Evolutionary conservation across 2,329 filamentous ascomycete species (phyloP), one percentile per base, ranked within the genome.

Genomic region (Cladophialophora psammophila): DNA sequence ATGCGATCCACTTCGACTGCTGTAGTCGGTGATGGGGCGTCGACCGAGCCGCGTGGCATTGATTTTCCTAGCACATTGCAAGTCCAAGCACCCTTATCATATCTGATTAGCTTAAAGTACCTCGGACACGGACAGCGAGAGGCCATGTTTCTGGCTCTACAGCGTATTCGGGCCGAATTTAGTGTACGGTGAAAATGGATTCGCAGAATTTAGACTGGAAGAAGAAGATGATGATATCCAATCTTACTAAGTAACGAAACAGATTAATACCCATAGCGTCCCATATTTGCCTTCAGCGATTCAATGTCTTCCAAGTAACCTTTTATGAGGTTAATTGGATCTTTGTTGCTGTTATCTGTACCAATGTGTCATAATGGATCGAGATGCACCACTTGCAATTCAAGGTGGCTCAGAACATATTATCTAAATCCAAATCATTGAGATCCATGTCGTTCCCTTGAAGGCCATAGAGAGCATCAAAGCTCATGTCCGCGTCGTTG

Each of bases 361-460:
- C 20, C 18, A 32, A 20, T 26, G 42, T 15, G 40, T 50, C 26
- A 35, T 26, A 50, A 60, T 26, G 26, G 32, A 42, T 15, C 42
- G n/a, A 36, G 32, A 12, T 50, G 9, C 18, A 18, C 12, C 9
- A 7, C 36, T 13, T 35, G 9, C 8, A 8, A 8, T 10, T 13
- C 18, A 50, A 26, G 34, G 12, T 31, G 15, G 32, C 26, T 60
- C 58, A 71, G 58, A 73, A 73, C 72, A 73, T 73, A 62, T 71
- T 73, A 62, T 71, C 71, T 31, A 73, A 65, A 60, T 73, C 72
- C 48, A 73, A 58, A 38, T 72, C 72, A 55, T 72, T 69, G 38
- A 73, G 64, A 63, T 72, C 71, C 65, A 72, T 67, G 38, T 72
- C 65, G 45, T 60, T 62, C 20, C 56, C 60, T 34, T 68, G 60